phyloP scores from a whole-genome alignment of 768 basidiomycete species.

The Russula ochroleuca region DNA sequence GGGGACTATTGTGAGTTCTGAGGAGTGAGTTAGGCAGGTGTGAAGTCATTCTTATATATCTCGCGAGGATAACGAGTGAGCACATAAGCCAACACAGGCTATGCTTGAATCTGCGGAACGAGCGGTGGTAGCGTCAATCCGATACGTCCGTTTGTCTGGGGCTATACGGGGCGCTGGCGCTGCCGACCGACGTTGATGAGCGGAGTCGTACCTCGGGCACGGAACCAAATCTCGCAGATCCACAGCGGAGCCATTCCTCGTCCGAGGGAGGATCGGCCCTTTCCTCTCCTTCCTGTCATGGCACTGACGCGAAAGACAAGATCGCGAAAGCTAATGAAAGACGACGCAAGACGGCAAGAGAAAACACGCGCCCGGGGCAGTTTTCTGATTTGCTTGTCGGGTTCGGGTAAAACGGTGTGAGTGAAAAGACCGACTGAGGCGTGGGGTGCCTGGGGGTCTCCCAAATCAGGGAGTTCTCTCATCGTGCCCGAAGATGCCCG shows the following conservation, averaged over 20 bases:
- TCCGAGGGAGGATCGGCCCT: constrained; percentile 7
- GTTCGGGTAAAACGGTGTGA: not conserved
- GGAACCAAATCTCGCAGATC: not conserved
- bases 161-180: not conserved
- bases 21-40: not conserved
- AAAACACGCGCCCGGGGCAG: not conserved
- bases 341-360: not conserved
- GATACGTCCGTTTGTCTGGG: not conserved
- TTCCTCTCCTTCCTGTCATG: constrained; percentile 6
- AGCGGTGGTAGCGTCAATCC: not conserved
- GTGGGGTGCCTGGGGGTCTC: constrained; percentile 17
- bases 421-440: not conserved
- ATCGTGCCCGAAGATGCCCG: constrained; percentile 17
- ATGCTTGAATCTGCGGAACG: not conserved
- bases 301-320: too few relatives aligned
- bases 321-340: not conserved
- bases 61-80: not conserved
- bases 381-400: constrained; percentile 1
- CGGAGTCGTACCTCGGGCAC: not conserved
- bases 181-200: not conserved
- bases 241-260: not conserved
- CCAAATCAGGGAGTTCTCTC: constrained; percentile 4
- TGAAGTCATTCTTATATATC: constrained; percentile 21
- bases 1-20: not conserved
- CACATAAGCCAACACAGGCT: not conserved